Evolutionary conservation across 805 yeast genomes (phyloP).

Genomic region (Ogataea wickerhamii): DNA sequence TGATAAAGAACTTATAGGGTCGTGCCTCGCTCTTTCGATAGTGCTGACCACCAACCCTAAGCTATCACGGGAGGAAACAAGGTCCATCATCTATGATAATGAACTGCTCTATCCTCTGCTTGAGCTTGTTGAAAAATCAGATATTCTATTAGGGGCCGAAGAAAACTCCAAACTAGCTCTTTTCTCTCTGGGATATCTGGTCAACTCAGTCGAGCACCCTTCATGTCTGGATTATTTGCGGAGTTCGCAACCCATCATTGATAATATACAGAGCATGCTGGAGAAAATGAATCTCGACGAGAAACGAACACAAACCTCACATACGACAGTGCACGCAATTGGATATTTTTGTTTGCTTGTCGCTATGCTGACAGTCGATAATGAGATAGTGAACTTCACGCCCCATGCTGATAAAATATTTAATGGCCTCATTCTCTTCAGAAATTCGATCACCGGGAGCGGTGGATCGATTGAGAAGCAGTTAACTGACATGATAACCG

Average conservation of each 20-base stretch:
- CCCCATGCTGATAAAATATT: conserved; percentile 4
- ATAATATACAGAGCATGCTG: conserved; percentile 4
- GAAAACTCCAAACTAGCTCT: conserved; percentile 13
- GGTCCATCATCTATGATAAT: conserved; percentile 3
- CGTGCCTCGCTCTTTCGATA: conserved; percentile 12
- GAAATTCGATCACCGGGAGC: conserved; percentile 8
- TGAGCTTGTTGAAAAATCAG: conserved; percentile 10
- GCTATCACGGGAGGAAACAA: neutral
- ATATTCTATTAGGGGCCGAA: conserved; percentile 5
- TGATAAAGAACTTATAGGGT: conserved; percentile 4
- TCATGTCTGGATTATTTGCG: conserved; percentile 3
- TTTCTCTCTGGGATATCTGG: conserved; percentile 19
- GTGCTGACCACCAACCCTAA: conserved; percentile 9
- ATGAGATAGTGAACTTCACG: neutral
- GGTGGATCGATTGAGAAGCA: conserved; percentile 9
- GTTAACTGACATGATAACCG: too few relatives aligned
- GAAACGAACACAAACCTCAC: conserved; percentile 3
- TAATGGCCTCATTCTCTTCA: conserved; percentile 13
- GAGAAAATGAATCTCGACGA: conserved; percentile 7
- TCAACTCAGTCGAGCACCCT: conserved; percentile 10
- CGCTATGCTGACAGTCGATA: conserved; percentile 3
- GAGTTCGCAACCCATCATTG: neutral
- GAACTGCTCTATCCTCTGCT: conserved; percentile 10
- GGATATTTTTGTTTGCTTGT: conserved; percentile 27
- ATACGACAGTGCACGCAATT: conserved; percentile 21